These are phyloP conservation scores for Penicillium sumatraense DNA, from an alignment of 2,329 filamentous ascomycete species.

Conservation along the genomic window DNA sequence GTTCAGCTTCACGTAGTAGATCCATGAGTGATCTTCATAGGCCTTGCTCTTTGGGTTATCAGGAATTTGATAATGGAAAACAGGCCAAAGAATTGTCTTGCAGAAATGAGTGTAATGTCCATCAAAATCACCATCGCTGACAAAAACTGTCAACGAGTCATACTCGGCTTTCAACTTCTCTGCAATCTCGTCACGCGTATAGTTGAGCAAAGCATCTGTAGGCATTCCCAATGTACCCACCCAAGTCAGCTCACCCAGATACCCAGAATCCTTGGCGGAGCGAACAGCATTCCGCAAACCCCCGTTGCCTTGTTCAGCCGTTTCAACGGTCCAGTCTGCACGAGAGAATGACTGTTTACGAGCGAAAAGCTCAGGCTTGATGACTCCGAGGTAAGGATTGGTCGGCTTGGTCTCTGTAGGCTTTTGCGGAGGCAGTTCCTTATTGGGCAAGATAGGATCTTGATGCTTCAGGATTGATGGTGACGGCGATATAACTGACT, in stretches of 20 bases:
- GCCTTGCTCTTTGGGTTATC: constrained; percentile 98
- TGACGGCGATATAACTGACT: constrained; percentile 74
- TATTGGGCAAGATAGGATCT: constrained; percentile 40
- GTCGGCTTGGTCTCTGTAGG: constrained; percentile 12
- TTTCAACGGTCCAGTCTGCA: constrained; percentile 81
- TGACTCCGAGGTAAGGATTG: constrained; percentile 13
- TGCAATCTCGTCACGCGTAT: constrained; percentile 81
- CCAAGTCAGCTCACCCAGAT: constrained; percentile 78
- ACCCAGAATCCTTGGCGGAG: constrained; percentile 72
- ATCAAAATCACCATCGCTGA: constrained; percentile 89
- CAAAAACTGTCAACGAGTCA: constrained; percentile 81
- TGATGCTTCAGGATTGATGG: constrained; percentile 74
- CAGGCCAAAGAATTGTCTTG: constrained; percentile 97
- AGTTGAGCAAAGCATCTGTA: constrained; percentile 77
- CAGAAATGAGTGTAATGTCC: constrained; percentile 95
- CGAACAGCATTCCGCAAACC: constrained; percentile 87
- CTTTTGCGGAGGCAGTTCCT: constrained; percentile 27
- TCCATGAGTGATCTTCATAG: constrained; percentile 95
- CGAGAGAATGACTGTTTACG: constrained; percentile 71
- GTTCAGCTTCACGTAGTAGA: constrained; percentile 91
- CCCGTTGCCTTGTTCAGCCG: constrained; percentile 88
- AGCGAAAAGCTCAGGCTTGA: constrained; percentile 50
- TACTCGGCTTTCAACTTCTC: constrained; percentile 80
- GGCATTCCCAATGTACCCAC: constrained; percentile 94
- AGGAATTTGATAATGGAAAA: constrained; percentile 97